Evolutionary conservation across 1,284 basidiomycete genomes (phyloP).

Genomic region (Pisolithus thermaeus): DNA sequence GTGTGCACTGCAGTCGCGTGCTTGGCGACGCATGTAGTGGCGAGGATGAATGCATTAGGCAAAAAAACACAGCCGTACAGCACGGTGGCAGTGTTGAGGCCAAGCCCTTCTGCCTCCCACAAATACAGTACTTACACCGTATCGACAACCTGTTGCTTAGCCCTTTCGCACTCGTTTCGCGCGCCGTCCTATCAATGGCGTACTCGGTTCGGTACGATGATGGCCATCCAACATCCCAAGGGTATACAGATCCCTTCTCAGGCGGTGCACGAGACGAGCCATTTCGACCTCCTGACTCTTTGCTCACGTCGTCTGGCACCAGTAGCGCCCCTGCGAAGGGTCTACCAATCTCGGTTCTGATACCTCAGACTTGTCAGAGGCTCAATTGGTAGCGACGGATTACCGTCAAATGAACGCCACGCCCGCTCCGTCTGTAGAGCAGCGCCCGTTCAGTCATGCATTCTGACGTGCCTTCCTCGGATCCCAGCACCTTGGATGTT

Average conservation of each 20-base stretch:
- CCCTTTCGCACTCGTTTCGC: too few species aligned
- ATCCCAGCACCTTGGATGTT: slow-evolving; percentile 4
- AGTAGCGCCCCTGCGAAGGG: slow-evolving; percentile 15
- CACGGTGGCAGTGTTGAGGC: too few species aligned
- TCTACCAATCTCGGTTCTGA: slow-evolving; percentile 2
- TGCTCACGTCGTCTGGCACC: slow-evolving; percentile 12
- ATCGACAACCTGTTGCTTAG: too few species aligned
- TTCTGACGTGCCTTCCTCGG: slow-evolving; percentile 8
- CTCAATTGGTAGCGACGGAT: slow-evolving; percentile 23
- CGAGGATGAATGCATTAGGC: too few species aligned
- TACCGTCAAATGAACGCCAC: slow-evolving; percentile 19
- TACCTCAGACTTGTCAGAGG: slow-evolving; percentile 14
- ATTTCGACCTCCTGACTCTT: slow-evolving; percentile 9
- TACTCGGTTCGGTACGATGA: slow-evolving; percentile 7
- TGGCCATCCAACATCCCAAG: slow-evolving; percentile 5
- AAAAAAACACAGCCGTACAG: too few species aligned
- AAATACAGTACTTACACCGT: too few species aligned
- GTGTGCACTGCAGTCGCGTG: too few species aligned
- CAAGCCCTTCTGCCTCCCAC: too few species aligned
- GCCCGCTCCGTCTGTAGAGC: slow-evolving; percentile 7
- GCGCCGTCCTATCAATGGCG: slow-evolving; percentile 18
- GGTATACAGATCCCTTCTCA: slow-evolving; percentile 22
- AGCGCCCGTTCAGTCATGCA: slow-evolving; percentile 12
- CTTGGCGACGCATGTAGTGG: too few species aligned
- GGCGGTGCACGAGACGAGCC: slow-evolving; percentile 20